A percentile compares a stretch with the other conserved stretches of the same genome.
Evolutionary conservation across 257 asterid species (phyloP).

Genomic region (Solanum habrochaites): DNA sequence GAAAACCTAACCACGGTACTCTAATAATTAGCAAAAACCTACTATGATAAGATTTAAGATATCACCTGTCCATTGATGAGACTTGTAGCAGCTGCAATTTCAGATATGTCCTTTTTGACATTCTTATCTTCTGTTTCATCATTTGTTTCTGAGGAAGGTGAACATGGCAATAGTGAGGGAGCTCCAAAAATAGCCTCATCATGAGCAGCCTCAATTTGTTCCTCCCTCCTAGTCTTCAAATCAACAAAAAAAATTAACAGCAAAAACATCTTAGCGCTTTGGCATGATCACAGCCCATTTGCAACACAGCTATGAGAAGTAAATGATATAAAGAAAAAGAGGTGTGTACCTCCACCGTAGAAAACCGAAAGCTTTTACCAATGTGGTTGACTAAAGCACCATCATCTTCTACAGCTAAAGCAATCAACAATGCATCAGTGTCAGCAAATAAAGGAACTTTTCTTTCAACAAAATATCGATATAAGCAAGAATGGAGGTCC

Average conservation of each 20-base stretch:
- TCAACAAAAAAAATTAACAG: not conserved
- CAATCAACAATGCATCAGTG: not conserved
- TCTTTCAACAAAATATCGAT: not conserved
- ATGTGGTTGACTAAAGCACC: constrained; percentile 56
- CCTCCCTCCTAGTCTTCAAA: constrained; percentile 59
- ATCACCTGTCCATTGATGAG: constrained; percentile 72
- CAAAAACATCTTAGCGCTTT: not conserved
- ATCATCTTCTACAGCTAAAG: constrained; percentile 83
- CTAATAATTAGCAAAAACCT: not conserved
- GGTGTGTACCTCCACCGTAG: constrained; percentile 55
- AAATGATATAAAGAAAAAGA: not conserved
- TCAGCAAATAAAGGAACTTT: not conserved
- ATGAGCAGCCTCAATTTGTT: constrained; percentile 56
- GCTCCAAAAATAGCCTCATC: constrained; percentile 88
- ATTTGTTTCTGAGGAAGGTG: constrained; percentile 21
- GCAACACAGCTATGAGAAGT: not conserved
- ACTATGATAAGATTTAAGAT: not conserved
- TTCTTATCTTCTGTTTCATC: constrained; percentile 19
- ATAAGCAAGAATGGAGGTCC: not conserved
- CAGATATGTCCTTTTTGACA: constrained; percentile 8
- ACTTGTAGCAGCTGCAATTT: constrained; percentile 17
- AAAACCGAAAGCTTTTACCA: constrained; percentile 83
- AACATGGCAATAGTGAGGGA: constrained; percentile 31
- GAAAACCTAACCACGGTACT: not conserved
- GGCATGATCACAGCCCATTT: not conserved